A percentile compares a stretch with the other conserved stretches of the same genome.
phyloP scores from a whole-genome alignment of 1,139 yeast genomes.

The Taphrina sp. region DNA sequence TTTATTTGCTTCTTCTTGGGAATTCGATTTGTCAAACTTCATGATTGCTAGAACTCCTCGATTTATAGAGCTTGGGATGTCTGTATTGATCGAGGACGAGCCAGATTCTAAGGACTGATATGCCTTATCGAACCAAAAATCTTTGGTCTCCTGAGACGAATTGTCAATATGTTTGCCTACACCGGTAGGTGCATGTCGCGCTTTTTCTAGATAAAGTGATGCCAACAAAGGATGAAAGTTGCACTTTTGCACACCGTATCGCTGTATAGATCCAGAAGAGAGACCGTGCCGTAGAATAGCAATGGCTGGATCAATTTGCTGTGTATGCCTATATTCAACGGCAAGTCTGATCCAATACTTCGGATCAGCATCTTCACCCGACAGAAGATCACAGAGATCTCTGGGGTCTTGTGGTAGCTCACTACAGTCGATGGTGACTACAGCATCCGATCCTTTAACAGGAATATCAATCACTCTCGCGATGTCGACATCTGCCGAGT shows the following conservation, averaged over 20 bases:
- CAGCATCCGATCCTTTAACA: constrained; percentile 62
- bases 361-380: constrained; percentile 71
- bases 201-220: constrained; percentile 67
- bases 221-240: constrained; percentile 63
- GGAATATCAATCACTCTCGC: constrained; percentile 58
- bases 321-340: constrained; percentile 68
- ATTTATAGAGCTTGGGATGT: constrained; percentile 57
- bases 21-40: constrained; percentile 9
- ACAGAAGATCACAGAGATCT: constrained; percentile 72
- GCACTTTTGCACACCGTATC: constrained; percentile 51
- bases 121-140: constrained; percentile 44
- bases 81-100: constrained; percentile 47
- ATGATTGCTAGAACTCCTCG: constrained; percentile 52
- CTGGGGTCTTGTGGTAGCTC: constrained; percentile 88
- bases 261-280: constrained; percentile 44
- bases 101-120: constrained; percentile 45
- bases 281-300: constrained; percentile 65
- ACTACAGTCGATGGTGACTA: constrained; percentile 61
- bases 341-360: constrained; percentile 62
- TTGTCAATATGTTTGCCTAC: constrained; percentile 16
- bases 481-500: too few relatives aligned
- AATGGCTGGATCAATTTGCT: constrained; percentile 60
- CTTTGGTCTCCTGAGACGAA: constrained; percentile 40
- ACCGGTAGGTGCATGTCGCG: constrained; percentile 46
- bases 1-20: constrained; percentile 38